These are phyloP conservation scores for Haplosporangium gracile DNA, from an alignment of 192 early-diverging fungal genomes.

Conservation along the genomic window DNA sequence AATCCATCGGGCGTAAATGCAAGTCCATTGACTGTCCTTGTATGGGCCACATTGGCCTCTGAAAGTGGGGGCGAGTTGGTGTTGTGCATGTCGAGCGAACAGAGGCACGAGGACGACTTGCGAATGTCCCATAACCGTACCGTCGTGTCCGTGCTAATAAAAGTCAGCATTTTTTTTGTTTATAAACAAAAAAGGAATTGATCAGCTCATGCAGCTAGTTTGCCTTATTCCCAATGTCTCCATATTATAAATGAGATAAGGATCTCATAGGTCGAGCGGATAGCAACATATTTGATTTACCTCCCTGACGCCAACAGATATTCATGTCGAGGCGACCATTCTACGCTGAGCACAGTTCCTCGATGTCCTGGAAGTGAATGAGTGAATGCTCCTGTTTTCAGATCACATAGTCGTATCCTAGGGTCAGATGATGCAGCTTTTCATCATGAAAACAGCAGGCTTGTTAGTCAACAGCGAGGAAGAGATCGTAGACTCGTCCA, in stretches of 20 bases:
- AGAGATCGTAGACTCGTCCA: not conserved
- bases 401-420: conserved; percentile 84
- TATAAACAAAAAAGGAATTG: conserved; percentile 7
- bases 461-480: not conserved
- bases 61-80: conserved; percentile 46
- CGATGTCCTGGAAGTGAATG: conserved; percentile 73
- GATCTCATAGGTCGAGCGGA: not conserved
- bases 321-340: conserved; percentile 85
- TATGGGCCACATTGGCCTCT: conserved; percentile 65
- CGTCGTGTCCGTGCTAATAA: conserved; percentile 69
- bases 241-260: not conserved
- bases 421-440: conserved; percentile 75
- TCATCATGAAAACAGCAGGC: not conserved
- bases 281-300: conserved; percentile 38
- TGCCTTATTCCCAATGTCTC: not conserved
- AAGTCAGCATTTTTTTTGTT: not conserved
- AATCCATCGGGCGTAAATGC: conserved; percentile 72
- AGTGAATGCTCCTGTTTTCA: conserved; percentile 70
- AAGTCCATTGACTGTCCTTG: conserved; percentile 73
- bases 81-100: conserved; percentile 73
- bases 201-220: not conserved
- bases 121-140: conserved; percentile 91
- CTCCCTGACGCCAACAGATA: conserved; percentile 82
- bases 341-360: conserved; percentile 65
- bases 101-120: conserved; percentile 74